Percentiles rank a stretch among this genome's conserved stretches.
Evolutionary conservation across 345 rosid genomes (phyloP).

Genomic region (Eucalyptus paniculata): DNA sequence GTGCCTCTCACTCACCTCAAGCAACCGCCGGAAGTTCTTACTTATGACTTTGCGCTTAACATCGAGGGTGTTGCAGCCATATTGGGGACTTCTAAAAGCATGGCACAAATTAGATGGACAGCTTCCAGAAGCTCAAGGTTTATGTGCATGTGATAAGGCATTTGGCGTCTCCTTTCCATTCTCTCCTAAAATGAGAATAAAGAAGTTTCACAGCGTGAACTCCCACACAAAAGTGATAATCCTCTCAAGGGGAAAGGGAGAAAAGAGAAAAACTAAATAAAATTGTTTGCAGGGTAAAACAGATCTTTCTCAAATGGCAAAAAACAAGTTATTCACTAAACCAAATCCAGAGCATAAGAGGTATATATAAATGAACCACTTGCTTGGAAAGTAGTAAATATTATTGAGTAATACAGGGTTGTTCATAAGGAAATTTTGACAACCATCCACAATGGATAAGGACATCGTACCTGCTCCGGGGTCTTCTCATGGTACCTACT

Average conservation of each 20-base stretch:
- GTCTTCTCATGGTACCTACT: slow-evolving; percentile 95
- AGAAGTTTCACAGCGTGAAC: background rate
- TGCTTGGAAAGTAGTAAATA: background rate
- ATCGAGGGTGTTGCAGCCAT: slow-evolving; percentile 68
- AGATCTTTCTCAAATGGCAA: background rate
- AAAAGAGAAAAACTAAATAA: background rate
- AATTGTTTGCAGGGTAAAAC: background rate
- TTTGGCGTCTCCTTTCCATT: slow-evolving; percentile 78
- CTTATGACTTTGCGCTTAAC: slow-evolving; percentile 63
- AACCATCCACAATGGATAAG: background rate
- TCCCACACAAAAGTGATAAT: background rate
- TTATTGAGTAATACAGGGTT: background rate
- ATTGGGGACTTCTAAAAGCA: slow-evolving; percentile 92
- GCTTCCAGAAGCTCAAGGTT: slow-evolving; percentile 95
- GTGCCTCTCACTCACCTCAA: slow-evolving; percentile 72
- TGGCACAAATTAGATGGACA: slow-evolving; percentile 78
- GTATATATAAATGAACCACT: background rate
- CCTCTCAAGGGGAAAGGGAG: background rate
- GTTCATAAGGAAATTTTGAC: background rate
- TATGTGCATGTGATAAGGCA: slow-evolving; percentile 98
- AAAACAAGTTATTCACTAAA: background rate
- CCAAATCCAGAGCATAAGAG: background rate
- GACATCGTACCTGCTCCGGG: slow-evolving; percentile 57
- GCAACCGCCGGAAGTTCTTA: slow-evolving; percentile 68
- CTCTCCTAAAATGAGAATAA: slow-evolving; percentile 47